Conservation (phyloP, 2,329 filamentous ascomycete genomes). For the Pseudocercospora crystallina region DNA sequence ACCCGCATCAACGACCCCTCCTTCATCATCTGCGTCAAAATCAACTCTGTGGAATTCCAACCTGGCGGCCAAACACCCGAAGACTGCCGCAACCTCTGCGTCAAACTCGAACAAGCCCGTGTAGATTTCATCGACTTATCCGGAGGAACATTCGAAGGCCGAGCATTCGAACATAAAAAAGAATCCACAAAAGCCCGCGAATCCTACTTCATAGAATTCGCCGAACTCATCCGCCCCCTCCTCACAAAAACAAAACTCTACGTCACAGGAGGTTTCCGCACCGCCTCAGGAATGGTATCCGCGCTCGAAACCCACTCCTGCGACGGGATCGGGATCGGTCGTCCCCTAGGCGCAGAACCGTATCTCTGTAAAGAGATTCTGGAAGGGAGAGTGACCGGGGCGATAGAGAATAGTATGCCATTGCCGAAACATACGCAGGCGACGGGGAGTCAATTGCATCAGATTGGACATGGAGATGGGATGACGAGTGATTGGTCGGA, state of each 20-base stretch:
- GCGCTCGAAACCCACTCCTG: constrained; percentile 26
- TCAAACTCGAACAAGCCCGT: constrained; percentile 23
- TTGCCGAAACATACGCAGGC: constrained; percentile 33
- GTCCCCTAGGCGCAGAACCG: constrained; percentile 32
- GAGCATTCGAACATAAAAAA: constrained; percentile 33
- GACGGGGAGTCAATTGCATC: constrained; percentile 33
- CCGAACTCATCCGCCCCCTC: constrained; percentile 30
- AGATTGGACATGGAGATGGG: constrained; percentile 29
- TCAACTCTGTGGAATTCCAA: constrained; percentile 35
- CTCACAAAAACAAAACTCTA: constrained; percentile 34
- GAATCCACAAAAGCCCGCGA: constrained; percentile 31
- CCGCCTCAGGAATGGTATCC: constrained; percentile 29
- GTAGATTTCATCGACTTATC: constrained; percentile 31
- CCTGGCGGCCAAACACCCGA: constrained; percentile 29
- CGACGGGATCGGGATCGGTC: constrained; percentile 32
- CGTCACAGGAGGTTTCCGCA: constrained; percentile 35
- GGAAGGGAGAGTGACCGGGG: constrained; percentile 27
- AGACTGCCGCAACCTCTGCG: constrained; percentile 29
- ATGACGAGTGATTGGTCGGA: constrained; percentile 34
- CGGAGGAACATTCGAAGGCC: constrained; percentile 31
- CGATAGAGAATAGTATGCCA: constrained; percentile 33
- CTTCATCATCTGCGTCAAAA: constrained; percentile 34
- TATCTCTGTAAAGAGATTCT: constrained; percentile 33
- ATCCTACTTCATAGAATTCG: constrained; percentile 34
- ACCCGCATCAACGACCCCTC: constrained; percentile 23